A percentile compares a stretch with the other conserved stretches of the same genome.
Conservation (phyloP, 495 filamentous ascomycete genomes). For the Parachaetomium inaequale region DNA sequence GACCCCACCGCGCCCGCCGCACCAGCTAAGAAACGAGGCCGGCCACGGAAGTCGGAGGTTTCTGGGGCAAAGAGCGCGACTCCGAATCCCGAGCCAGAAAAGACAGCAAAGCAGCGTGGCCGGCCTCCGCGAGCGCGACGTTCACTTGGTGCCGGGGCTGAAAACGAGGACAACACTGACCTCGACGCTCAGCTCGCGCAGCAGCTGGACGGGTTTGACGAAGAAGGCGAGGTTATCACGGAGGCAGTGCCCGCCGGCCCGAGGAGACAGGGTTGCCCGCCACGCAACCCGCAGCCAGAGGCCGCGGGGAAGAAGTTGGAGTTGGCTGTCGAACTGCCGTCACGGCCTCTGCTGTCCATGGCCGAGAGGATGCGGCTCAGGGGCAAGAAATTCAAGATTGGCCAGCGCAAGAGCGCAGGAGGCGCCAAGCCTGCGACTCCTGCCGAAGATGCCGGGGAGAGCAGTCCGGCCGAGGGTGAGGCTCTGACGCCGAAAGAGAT, state of each 20-base stretch:
- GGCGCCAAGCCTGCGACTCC: slow-evolving; percentile 11
- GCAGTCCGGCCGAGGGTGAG: not conserved
- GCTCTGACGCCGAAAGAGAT: not conserved
- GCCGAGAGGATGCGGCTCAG: slow-evolving; percentile 43
- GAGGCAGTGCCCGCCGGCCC: slow-evolving; percentile 3
- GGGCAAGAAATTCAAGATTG: slow-evolving; percentile 46
- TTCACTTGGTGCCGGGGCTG: not conserved
- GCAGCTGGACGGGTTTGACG: slow-evolving; percentile 30
- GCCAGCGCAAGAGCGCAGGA: slow-evolving; percentile 23
- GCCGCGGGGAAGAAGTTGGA: not conserved
- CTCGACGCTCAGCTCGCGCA: slow-evolving; percentile 28
- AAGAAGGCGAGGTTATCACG: slow-evolving; percentile 26
- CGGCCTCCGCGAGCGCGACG: slow-evolving; percentile 23
- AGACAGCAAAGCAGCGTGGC: slow-evolving; percentile 19
- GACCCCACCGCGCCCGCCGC: not conserved
- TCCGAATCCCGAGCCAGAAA: not conserved
- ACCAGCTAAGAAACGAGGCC: slow-evolving; percentile 24
- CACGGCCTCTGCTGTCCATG: slow-evolving; percentile 40
- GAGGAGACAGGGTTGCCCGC: slow-evolving; percentile 30
- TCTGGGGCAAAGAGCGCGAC: not conserved
- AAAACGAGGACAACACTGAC: slow-evolving; percentile 10
- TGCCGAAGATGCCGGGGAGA: slow-evolving; percentile 17
- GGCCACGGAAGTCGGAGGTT: slow-evolving; percentile 26
- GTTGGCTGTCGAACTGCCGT: slow-evolving; percentile 12
- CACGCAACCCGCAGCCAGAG: slow-evolving; percentile 14